Evolutionary conservation across 176 grass and related monocot genomes (phyloP), one percentile per base, ranked within the genome.

Genomic region (Oryza punctata): DNA sequence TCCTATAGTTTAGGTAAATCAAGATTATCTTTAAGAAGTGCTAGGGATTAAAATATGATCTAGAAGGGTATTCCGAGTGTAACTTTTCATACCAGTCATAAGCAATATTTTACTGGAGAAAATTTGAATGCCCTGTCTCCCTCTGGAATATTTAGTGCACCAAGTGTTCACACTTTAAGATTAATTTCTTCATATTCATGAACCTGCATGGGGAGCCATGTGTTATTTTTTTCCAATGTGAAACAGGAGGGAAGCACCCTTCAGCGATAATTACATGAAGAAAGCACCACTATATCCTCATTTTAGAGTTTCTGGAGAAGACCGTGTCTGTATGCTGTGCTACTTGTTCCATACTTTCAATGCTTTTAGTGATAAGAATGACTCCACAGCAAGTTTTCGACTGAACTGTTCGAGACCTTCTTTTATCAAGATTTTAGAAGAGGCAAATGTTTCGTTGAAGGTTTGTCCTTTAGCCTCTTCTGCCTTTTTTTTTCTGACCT

Each of bases 361-460:
- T 73, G 52, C 54, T 21, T 82, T 54, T 54, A 40, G 45, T 19
- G n/a, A 46, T 63, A 43, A 73, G 54, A 26, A 65, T 16, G 52
- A 64, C 38, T 1, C 1, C 1, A 70, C 1, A 24, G 3, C 68
- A 21, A 40, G 19, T 70, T 5, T 2, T 43, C 4, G 10, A 18
- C 33, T 70, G 68, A 24, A 12, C n/a, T 6, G 54, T 64, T 27
- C 73, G 41, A 32, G 1, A 64, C 33, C 35, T 82, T 38, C 80
- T 73, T 73, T 82, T 37, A 73, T 12, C 41, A 60, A 73, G 29
- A 33, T 73, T 82, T 73, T 47, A 30, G 73, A 82, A 12, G 16
- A 29, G 9, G 1, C 3, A 3, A 73, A 65, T 73, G 0, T 82
- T 32, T 47, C 29, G 21, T 11, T 9, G 69, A 82, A 73, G 80